Conservation (phyloP, 306 rosid genomes). For the Biancaea sappan region DNA sequence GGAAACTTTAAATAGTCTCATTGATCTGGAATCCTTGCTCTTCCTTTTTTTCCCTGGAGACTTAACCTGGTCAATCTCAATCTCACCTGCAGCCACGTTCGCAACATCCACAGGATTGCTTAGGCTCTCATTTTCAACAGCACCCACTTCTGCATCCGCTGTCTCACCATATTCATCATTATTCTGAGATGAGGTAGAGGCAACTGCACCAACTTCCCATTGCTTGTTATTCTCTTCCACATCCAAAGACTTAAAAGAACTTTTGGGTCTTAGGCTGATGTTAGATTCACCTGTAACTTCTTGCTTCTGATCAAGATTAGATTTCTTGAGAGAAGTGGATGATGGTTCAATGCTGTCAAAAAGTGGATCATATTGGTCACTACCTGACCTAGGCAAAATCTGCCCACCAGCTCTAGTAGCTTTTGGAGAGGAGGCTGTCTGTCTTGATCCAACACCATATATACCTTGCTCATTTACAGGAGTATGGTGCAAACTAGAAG, state of each 20-base stretch:
- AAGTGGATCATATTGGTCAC: slow-evolving; percentile 89
- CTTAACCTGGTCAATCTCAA: slow-evolving; percentile 71
- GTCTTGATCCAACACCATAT: slow-evolving; percentile 58
- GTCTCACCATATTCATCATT: slow-evolving; percentile 91
- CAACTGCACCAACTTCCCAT: slow-evolving; percentile 60
- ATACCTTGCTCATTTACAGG: slow-evolving; percentile 48
- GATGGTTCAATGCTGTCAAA: slow-evolving; percentile 87
- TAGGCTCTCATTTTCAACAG: slow-evolving; percentile 72
- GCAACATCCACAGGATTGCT: slow-evolving; percentile 51
- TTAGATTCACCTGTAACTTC: slow-evolving; percentile 64
- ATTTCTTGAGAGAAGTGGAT: slow-evolving; percentile 49
- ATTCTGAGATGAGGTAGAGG: slow-evolving; percentile 75
- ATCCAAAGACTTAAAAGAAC: slow-evolving; percentile 57
- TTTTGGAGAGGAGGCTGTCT: slow-evolving; percentile 58
- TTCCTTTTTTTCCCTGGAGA: slow-evolving; percentile 76
- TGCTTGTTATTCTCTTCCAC: slow-evolving; percentile 60
- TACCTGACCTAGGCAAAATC: slow-evolving; percentile 53
- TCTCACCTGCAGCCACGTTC: slow-evolving; percentile 54
- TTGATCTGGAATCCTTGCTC: slow-evolving; percentile 82
- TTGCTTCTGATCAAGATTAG: slow-evolving; percentile 51
- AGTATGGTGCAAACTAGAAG: slow-evolving; percentile 44
- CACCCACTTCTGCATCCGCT: slow-evolving; percentile 89
- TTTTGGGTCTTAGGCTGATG: slow-evolving; percentile 50
- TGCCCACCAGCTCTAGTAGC: slow-evolving; percentile 56
- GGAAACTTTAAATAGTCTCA: slow-evolving; percentile 79